phyloP scores from a whole-genome alignment of 305 asterid species.

The Fraxinus paxiana region DNA sequence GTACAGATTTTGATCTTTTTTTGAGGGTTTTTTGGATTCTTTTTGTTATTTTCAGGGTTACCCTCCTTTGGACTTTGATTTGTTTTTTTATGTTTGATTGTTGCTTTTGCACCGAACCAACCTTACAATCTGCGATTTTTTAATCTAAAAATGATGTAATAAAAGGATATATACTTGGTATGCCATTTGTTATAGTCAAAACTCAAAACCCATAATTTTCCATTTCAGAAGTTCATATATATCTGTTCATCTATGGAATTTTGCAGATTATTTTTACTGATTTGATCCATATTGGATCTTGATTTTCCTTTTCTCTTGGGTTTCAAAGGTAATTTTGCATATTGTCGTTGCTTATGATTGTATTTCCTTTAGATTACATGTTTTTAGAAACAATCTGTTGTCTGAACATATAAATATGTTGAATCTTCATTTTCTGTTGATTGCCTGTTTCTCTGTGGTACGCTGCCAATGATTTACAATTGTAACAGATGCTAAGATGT shows the following conservation, averaged over 20 bases:
- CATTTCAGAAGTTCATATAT: conserved; percentile 18
- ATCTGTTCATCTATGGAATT: conserved; percentile 20
- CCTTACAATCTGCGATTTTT: conserved; percentile 19
- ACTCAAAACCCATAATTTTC: conserved; percentile 14
- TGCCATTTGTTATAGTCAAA: conserved; percentile 33
- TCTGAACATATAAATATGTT: background rate
- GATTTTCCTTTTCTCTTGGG: background rate
- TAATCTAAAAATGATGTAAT: conserved; percentile 20
- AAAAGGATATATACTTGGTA: conserved; percentile 20
- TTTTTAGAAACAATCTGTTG: background rate
- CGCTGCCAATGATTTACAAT: background rate
- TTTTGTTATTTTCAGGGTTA: conserved; percentile 24
- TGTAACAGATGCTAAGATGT: background rate
- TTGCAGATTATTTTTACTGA: conserved; percentile 23
- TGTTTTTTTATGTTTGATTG: conserved; percentile 16
- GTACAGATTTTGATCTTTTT: conserved; percentile 11
- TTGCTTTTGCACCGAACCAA: conserved; percentile 45
- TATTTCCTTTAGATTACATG: background rate
- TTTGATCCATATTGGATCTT: background rate
- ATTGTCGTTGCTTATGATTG: background rate
- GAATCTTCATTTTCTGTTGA: background rate
- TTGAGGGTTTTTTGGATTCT: conserved; percentile 4
- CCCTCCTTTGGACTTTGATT: conserved; percentile 24
- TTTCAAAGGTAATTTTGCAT: background rate
- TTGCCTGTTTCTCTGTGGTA: background rate